Conservation (phyloP, 352 stramenopile species). For the Globisporangium cystogenes region DNA sequence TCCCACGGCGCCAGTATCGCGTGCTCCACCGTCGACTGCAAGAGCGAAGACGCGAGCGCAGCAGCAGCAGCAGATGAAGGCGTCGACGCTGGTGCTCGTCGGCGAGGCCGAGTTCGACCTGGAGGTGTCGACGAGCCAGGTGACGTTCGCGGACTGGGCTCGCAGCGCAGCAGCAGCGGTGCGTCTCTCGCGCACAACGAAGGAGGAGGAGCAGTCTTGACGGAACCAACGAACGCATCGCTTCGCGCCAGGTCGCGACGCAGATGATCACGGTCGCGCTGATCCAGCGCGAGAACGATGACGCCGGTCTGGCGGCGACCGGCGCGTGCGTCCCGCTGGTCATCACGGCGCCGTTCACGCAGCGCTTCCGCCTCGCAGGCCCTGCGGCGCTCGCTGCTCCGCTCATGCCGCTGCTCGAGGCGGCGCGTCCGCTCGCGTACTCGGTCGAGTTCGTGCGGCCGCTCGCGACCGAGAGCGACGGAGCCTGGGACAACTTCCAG, state of each 20-base stretch:
- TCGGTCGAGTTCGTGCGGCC: slow-evolving; percentile 37
- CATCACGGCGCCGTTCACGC: slow-evolving; percentile 40
- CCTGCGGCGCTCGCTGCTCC: slow-evolving; percentile 3
- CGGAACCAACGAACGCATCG: neutral
- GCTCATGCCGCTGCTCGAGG: slow-evolving; percentile 23
- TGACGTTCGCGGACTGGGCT: slow-evolving; percentile 20
- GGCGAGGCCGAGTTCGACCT: slow-evolving; percentile 26
- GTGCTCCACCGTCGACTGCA: neutral
- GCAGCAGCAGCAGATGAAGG: neutral
- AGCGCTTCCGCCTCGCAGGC: slow-evolving; percentile 30
- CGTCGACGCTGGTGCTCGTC: slow-evolving; percentile 29
- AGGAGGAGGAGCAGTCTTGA: too few species aligned
- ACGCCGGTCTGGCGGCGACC: neutral
- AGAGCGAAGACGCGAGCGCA: too few species aligned
- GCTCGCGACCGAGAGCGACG: slow-evolving; percentile 33
- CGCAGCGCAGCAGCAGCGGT: slow-evolving; percentile 8
- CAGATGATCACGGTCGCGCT: slow-evolving; percentile 11
- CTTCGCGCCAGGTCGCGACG: neutral
- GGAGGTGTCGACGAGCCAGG: slow-evolving; percentile 7
- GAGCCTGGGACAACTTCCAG: slow-evolving; percentile 54
- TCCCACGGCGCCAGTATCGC: too few species aligned
- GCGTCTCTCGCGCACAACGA: neutral
- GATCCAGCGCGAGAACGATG: neutral
- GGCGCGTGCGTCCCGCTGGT: slow-evolving; percentile 28
- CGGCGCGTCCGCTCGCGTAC: slow-evolving; percentile 15